Conservation (phyloP, 2,329 filamentous ascomycete genomes). For the Parastagonospora nodorum region DNA sequence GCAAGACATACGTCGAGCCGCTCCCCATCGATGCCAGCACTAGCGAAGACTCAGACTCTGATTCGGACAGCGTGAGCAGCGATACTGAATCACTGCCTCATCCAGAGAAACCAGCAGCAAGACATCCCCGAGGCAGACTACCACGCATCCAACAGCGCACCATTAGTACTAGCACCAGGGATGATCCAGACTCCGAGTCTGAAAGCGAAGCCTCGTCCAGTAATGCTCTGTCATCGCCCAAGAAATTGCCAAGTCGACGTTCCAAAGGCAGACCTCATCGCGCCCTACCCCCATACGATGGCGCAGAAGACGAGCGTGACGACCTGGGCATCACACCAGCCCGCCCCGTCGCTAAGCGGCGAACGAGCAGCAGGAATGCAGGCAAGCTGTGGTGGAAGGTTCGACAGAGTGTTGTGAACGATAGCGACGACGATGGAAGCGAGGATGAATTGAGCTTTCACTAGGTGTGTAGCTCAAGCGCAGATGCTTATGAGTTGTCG, state of each 20-base stretch:
- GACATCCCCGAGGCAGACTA: not conserved
- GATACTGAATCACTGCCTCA: not conserved
- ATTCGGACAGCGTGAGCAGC: not conserved
- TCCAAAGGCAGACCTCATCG: not conserved
- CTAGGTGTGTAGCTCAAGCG: constrained; percentile 10
- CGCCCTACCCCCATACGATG: not conserved
- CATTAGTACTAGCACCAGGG: not conserved
- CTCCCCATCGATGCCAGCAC: constrained; percentile 1
- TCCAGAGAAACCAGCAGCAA: not conserved
- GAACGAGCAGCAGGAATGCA: not conserved
- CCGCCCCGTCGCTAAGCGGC: constrained; percentile 1
- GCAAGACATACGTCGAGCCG: constrained; percentile 18
- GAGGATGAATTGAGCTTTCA: constrained; percentile 43
- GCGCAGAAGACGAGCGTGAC: constrained; percentile 9
- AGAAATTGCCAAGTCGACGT: not conserved
- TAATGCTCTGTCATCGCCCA: not conserved
- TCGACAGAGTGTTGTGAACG: not conserved
- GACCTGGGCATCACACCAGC: constrained; percentile 19
- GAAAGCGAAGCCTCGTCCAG: not conserved
- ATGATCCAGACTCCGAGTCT: not conserved
- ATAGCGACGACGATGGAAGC: constrained; percentile 23
- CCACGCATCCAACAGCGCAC: not conserved
- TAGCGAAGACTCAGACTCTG: not conserved
- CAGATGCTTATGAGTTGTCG: too few species aligned
- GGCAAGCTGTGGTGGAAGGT: constrained; percentile 16